Percentiles rank a stretch among this genome's conserved stretches.
These are phyloP conservation scores for Geotrichum reessii DNA, from an alignment of 1,139 yeast genomes.

Conservation along the genomic window DNA sequence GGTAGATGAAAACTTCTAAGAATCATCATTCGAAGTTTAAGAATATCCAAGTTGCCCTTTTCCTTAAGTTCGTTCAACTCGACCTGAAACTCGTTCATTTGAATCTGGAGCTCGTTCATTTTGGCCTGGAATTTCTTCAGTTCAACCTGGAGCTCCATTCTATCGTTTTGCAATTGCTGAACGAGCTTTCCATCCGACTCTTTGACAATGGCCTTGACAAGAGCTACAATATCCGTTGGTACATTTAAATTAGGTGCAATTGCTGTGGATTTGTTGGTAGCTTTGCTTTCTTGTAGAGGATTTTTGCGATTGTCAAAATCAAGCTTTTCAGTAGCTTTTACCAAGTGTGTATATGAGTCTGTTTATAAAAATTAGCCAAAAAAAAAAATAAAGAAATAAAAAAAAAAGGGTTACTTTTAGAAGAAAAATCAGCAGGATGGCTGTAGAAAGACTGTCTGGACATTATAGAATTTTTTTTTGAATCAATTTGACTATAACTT, in stretches of 20 bases:
- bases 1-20: slow-evolving; percentile 8
- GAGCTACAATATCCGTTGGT: neutral
- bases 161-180: neutral
- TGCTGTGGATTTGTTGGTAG: neutral
- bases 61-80: neutral
- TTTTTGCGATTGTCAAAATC: neutral
- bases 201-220: neutral
- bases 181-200: neutral
- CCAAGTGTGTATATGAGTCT: neutral
- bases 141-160: neutral
- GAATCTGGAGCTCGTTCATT: too few species aligned
- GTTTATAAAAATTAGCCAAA: too few species aligned
- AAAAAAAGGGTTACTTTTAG: too few species aligned
- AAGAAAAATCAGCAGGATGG: neutral
- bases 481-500: too few species aligned
- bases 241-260: neutral
- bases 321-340: neutral
- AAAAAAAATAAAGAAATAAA: too few species aligned
- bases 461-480: neutral
- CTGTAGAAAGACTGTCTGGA: neutral
- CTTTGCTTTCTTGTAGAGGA: slow-evolving; percentile 6
- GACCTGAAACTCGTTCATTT: neutral
- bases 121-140: neutral
- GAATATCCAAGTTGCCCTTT: neutral
- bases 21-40: slow-evolving; percentile 3